Percentiles rank a stretch among this genome's conserved stretches.
phyloP scores from a whole-genome alignment of 2,329 filamentous ascomycete species.

The Fusarium illudens region DNA sequence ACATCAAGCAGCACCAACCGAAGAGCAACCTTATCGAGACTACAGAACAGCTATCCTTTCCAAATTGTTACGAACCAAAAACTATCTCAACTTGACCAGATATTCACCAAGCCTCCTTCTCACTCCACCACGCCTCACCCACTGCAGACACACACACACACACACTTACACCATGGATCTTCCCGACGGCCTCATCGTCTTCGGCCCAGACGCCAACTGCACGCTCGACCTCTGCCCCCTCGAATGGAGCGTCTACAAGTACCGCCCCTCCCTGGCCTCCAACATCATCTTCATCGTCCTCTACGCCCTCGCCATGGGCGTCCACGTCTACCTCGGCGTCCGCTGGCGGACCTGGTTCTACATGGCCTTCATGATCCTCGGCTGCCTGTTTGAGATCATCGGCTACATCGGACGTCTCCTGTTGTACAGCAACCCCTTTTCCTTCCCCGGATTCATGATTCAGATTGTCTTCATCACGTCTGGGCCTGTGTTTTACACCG shows the following conservation, averaged over 20 bases:
- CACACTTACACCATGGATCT: not conserved
- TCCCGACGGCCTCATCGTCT: slow-evolving; percentile 40
- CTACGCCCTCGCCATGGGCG: slow-evolving; percentile 56
- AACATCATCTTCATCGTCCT: slow-evolving; percentile 55
- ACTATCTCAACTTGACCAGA: not conserved
- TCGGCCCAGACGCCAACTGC: slow-evolving; percentile 59
- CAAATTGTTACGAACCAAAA: not conserved
- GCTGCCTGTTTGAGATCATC: slow-evolving; percentile 65
- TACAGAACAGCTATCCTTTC: not conserved
- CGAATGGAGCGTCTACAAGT: slow-evolving; percentile 56
- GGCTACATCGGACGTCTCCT: slow-evolving; percentile 69
- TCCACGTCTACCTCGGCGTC: slow-evolving; percentile 53
- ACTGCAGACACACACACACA: slow-evolving; percentile 12
- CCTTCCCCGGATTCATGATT: slow-evolving; percentile 66
- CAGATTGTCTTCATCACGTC: slow-evolving; percentile 62
- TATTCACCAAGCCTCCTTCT: not conserved
- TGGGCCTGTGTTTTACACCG: slow-evolving; percentile 57
- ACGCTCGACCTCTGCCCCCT: slow-evolving; percentile 58
- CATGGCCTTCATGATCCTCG: slow-evolving; percentile 59
- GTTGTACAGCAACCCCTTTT: slow-evolving; percentile 65
- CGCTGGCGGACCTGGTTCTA: slow-evolving; percentile 55
- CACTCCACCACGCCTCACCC: not conserved
- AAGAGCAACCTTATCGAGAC: not conserved
- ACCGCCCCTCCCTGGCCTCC: slow-evolving; percentile 55
- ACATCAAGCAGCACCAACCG: not conserved